Evolutionary conservation across 805 yeast species (phyloP).

Genomic region (Candida morakotiae): DNA sequence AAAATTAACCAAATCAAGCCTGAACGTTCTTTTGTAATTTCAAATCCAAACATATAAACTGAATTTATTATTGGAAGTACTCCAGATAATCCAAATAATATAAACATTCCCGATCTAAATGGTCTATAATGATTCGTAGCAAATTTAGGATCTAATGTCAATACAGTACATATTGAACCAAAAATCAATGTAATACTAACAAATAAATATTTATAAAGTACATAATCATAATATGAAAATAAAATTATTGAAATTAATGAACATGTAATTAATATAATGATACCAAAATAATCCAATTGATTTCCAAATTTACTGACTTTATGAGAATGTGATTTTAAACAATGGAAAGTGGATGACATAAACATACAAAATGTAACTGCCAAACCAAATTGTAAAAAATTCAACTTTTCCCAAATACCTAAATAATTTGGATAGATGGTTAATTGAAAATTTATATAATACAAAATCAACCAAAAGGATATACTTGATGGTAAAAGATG

Average conservation of each 20-base stretch:
- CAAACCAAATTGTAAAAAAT: conserved; percentile 49
- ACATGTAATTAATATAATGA: conserved; percentile 61
- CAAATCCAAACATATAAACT: conserved; percentile 42
- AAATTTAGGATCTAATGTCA: conserved; percentile 65
- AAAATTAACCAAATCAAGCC: conserved; percentile 57
- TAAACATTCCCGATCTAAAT: conserved; percentile 72
- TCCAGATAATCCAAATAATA: conserved; percentile 76
- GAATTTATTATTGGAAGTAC: conserved; percentile 65
- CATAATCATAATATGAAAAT: conserved; percentile 44
- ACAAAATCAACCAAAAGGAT: conserved; percentile 18
- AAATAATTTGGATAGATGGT: conserved; percentile 19
- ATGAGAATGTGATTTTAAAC: conserved; percentile 63
- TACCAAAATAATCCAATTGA: conserved; percentile 73
- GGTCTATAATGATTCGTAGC: conserved; percentile 72
- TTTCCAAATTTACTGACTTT: conserved; percentile 54
- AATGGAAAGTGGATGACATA: conserved; percentile 65
- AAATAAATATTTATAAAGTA: conserved; percentile 33
- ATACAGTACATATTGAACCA: conserved; percentile 58
- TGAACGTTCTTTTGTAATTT: conserved; percentile 46
- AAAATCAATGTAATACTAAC: conserved; percentile 44
- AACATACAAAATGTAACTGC: conserved; percentile 60
- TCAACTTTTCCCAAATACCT: conserved; percentile 41
- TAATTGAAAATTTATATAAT: conserved; percentile 25
- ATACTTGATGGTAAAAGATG: conserved; percentile 50
- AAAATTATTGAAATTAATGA: conserved; percentile 46